Base-by-base conservation (phyloP, 1,139 yeast species). In the Candida gigantensis region DNA sequence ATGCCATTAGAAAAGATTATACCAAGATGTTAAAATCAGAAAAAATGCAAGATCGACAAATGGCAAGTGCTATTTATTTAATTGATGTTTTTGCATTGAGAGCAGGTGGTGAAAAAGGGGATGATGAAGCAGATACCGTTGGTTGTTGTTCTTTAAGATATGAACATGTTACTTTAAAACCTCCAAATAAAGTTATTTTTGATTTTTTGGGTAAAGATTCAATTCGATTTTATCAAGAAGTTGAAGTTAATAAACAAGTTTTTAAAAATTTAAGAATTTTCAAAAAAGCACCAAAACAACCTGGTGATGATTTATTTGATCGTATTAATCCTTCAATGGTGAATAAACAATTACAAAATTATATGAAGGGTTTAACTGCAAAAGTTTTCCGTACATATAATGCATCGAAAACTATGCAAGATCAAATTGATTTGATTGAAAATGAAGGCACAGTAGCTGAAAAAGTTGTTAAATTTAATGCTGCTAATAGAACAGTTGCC, bases 61-160 rank as follows among this genome's bases (percentile, higher is more conserved):
- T 90, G 57, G 97, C 97, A 3, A 87, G 95, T 2, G 97, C 97
- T 2, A 87, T 92, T 35, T 92, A 90, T 58, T 73, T 92, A 36
- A 90, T 92, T 55, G 98, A 92, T 66, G 79, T 83, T n/a, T 83
- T 89, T 56, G 97, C 97, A 0, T 74, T 92, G 45, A 86, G 97
- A 84, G 97, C 97, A 0, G 97, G 97, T 57, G 97, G 97, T 51
- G 97, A 92, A 62, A 90, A 90, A 59, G 87, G 94, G 12, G 97
- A 90, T 7, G 97, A 92, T 52, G 97, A 90, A 57, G 97, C 97
- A 2, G 98, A 92, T 58, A 90, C 98, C 2, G 98, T 90, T 30
- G 98, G 98, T 30, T 90, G 98, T 64, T 90, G 97, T 63, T 90
- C 97, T 1, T 72, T 90, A 47, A 69, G 97, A 51, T 90, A 69